Evolutionary conservation across 1,284 basidiomycete genomes (phyloP).

Genomic region (Papiliotrema fonsecae): DNA sequence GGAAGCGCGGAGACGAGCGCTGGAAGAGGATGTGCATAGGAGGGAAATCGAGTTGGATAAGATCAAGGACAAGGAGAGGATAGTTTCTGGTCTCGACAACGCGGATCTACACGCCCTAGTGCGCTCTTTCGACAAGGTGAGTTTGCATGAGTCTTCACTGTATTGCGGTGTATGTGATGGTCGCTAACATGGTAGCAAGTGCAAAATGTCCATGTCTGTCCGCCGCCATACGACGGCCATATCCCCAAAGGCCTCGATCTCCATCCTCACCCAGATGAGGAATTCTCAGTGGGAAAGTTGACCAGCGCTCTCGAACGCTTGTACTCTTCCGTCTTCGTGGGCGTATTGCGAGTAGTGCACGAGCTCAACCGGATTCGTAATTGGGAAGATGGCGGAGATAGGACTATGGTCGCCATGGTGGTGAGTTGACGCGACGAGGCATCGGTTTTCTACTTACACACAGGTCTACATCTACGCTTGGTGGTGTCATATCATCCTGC

Average conservation of each 20-base stretch:
- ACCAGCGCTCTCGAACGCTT: constrained; percentile 51
- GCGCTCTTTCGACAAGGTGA: constrained; percentile 21
- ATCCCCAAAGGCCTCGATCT: constrained; percentile 46
- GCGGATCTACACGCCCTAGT: constrained; percentile 18
- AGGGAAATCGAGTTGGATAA: constrained; percentile 25
- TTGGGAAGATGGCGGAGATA: constrained; percentile 50
- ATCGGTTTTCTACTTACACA: neutral
- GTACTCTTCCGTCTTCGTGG: constrained; percentile 51
- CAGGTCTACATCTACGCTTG: constrained; percentile 49
- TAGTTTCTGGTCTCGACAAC: constrained; percentile 16
- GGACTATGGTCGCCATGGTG: constrained; percentile 45
- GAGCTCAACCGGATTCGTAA: constrained; percentile 51
- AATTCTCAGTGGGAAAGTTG: constrained; percentile 53
- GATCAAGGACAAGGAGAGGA: constrained; percentile 7
- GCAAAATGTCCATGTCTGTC: constrained; percentile 12
- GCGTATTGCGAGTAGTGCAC: constrained; percentile 45
- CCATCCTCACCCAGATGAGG: constrained; percentile 50
- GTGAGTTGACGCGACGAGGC: constrained; percentile 19
- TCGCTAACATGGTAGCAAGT: constrained; percentile 12
- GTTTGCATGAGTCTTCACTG: neutral
- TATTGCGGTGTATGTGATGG: neutral
- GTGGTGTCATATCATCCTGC: constrained; percentile 35
- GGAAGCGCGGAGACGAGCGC: neutral
- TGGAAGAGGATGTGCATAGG: neutral
- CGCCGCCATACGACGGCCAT: constrained; percentile 8